Conservation (phyloP, 345 rosid species). For the Euphorbia peplus region DNA sequence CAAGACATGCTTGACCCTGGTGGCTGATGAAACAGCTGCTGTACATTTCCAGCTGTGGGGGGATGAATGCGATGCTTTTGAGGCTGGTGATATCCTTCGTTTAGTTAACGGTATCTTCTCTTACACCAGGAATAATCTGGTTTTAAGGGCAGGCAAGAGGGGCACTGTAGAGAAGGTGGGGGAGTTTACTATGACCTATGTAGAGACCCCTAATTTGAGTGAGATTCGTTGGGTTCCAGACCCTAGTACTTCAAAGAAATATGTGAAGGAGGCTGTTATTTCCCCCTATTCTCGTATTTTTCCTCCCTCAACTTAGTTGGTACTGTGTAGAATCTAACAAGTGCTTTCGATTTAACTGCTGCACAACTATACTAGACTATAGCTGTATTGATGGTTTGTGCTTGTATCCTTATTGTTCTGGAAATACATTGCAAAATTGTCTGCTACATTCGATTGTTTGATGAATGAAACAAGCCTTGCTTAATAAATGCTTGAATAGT, state of each 20-base stretch:
- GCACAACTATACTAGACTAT: no score
- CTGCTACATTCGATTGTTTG: no score
- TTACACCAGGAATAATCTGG: conserved; percentile 43
- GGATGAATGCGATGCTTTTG: conserved; percentile 61
- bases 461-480: no score
- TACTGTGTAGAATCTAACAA: no score
- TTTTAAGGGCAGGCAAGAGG: conserved; percentile 60
- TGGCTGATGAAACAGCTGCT: conserved; percentile 68
- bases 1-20: conserved; percentile 56
- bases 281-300: conserved; percentile 54
- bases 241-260: conserved; percentile 38
- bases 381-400: no score
- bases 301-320: conserved; percentile 37
- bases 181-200: conserved; percentile 58
- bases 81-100: conserved; percentile 54
- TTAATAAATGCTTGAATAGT: no score
- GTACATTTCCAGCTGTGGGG: conserved; percentile 77
- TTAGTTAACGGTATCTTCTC: conserved; percentile 65
- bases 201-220: conserved; percentile 75
- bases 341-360: no score
- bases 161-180: conserved; percentile 70
- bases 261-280: conserved; percentile 45
- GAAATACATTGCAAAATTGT: no score
- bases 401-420: no score
- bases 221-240: conserved; percentile 64